A percentile compares a stretch with the other conserved stretches of the same genome.
These are phyloP conservation scores for Neurospora sp. DNA, from an alignment of 495 filamentous ascomycete genomes.

Conservation along the genomic window DNA sequence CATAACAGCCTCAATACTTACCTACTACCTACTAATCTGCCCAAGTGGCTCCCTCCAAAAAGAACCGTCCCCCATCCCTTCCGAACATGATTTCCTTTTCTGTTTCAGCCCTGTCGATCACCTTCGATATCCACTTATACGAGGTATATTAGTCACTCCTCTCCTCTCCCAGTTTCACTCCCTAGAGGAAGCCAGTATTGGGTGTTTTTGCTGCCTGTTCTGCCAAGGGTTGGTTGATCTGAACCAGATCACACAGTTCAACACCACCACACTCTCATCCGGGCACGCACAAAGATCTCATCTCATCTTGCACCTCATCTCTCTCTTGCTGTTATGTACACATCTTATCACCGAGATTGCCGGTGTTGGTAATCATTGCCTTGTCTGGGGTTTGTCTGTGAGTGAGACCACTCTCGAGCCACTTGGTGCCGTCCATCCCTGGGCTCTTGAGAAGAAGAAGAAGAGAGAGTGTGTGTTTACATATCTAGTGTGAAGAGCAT, in stretches of 20 bases:
- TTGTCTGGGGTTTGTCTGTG: neutral
- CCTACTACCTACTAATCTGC: neutral
- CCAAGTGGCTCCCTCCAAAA: neutral
- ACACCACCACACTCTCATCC: neutral
- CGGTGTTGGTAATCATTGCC: neutral
- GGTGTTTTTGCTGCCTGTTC: neutral
- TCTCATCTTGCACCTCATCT: neutral
- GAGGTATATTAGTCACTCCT: neutral
- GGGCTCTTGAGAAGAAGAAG: neutral
- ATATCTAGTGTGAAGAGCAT: neutral
- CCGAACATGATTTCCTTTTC: neutral
- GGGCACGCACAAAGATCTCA: neutral
- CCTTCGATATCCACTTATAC: neutral
- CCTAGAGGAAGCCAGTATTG: neutral
- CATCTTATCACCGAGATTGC: neutral
- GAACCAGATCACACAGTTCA: neutral
- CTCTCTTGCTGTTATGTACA: neutral
- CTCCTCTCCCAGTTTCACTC: neutral
- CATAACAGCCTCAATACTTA: neutral
- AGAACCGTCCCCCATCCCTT: neutral
- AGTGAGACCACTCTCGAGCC: neutral
- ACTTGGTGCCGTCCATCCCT: neutral
- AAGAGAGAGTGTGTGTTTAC: neutral
- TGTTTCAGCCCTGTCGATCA: constrained; percentile 22
- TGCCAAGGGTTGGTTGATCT: neutral